These are phyloP conservation scores for Carallia brachiata DNA, from an alignment of 345 rosid genomes.

Conservation along the genomic window DNA sequence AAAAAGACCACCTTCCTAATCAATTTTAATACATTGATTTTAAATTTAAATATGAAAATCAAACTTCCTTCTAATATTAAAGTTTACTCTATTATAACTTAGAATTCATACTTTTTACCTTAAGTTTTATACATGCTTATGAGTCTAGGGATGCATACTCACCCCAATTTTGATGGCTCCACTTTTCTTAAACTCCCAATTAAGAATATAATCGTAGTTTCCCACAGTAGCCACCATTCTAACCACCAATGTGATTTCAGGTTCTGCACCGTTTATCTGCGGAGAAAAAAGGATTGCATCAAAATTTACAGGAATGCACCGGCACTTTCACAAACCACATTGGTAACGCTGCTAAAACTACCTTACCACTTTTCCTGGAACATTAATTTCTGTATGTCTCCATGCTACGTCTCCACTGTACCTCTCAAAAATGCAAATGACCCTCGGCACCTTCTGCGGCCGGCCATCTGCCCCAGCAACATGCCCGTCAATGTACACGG, in stretches of 20 bases:
- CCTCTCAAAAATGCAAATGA: conserved; percentile 65
- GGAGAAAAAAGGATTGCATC: background rate
- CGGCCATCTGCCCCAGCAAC: conserved; percentile 57
- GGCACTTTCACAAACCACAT: background rate
- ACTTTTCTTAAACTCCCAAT: conserved; percentile 73
- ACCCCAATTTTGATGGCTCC: conserved; percentile 71
- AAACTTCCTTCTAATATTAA: no score
- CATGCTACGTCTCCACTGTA: conserved; percentile 53
- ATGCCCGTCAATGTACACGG: conserved; percentile 54
- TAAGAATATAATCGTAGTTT: conserved; percentile 74
- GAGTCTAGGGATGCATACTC: background rate
- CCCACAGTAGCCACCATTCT: conserved; percentile 78
- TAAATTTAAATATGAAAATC: no score
- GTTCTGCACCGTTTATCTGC: conserved; percentile 67
- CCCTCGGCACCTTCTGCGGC: conserved; percentile 45
- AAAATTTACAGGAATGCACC: background rate
- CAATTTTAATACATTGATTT: no score
- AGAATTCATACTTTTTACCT: no score
- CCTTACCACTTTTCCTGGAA: conserved; percentile 71
- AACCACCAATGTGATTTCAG: conserved; percentile 61
- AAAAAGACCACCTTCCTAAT: background rate
- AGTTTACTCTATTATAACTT: no score
- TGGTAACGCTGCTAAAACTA: background rate
- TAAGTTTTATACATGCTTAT: background rate
- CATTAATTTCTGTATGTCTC: conserved; percentile 68